These are phyloP conservation scores for Austroboletus eburneus DNA, from an alignment of 768 basidiomycete genomes.

Conservation along the genomic window DNA sequence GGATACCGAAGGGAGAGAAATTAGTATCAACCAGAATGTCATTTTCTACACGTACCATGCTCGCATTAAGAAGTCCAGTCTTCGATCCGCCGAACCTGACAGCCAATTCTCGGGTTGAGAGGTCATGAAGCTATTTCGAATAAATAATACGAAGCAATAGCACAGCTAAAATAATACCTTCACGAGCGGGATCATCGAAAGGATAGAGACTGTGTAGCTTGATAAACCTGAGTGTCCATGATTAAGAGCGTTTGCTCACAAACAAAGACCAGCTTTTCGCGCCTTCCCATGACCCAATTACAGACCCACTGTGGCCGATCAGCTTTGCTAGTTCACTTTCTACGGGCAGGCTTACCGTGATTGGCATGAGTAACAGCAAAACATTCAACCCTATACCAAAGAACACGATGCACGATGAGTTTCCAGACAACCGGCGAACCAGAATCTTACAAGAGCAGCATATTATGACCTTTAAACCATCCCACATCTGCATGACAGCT, in stretches of 20 bases:
- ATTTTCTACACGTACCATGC: constrained; percentile 47
- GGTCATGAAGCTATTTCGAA: constrained; percentile 60
- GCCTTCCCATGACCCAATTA: constrained; percentile 42
- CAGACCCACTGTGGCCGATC: constrained; percentile 48
- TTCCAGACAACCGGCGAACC: not conserved
- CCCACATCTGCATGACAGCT: constrained; percentile 27
- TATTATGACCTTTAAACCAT: constrained; percentile 53
- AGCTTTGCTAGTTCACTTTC: not conserved
- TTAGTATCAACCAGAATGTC: constrained; percentile 1
- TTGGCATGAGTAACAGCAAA: constrained; percentile 60
- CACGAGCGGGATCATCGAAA: constrained; percentile 75
- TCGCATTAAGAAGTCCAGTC: constrained; percentile 78
- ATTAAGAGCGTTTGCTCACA: constrained; percentile 39
- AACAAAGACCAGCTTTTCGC: constrained; percentile 55
- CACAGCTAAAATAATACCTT: constrained; percentile 40
- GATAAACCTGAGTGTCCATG: not conserved
- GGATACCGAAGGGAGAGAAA: not conserved
- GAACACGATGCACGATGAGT: not conserved
- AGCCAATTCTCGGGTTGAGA: constrained; percentile 70
- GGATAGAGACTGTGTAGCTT: constrained; percentile 47
- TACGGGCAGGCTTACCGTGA: constrained; percentile 46
- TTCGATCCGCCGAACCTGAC: constrained; percentile 71
- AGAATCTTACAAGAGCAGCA: constrained; percentile 51
- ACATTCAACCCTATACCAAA: constrained; percentile 59
- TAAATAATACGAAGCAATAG: constrained; percentile 5